Evolutionary conservation across 2,329 filamentous ascomycete species (phyloP).

Genomic region (Helotiales sp.): DNA sequence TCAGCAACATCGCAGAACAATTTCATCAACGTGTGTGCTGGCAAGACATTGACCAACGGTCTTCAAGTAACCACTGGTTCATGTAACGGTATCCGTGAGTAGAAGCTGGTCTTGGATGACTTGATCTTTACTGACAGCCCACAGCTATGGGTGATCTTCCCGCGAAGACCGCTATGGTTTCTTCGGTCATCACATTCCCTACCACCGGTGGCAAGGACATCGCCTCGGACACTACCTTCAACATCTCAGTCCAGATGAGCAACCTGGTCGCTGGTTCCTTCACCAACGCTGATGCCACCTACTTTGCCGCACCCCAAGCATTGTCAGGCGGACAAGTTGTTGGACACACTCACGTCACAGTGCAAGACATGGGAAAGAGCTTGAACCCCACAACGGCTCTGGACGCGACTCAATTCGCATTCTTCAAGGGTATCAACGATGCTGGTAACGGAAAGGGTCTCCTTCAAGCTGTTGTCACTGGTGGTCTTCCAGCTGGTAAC

Average conservation of each 20-base stretch:
- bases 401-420: constrained; percentile 38
- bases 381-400: constrained; percentile 34
- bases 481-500: constrained; percentile 42
- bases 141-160: constrained; percentile 38
- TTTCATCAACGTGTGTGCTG: constrained; percentile 37
- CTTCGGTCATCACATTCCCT: constrained; percentile 33
- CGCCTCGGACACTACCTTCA: constrained; percentile 32
- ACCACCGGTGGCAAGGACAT: constrained; percentile 24
- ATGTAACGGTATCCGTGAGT: constrained; percentile 52
- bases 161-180: constrained; percentile 36
- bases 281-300: constrained; percentile 41
- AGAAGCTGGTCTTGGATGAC: background rate
- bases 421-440: constrained; percentile 46
- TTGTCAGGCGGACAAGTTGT: constrained; percentile 37
- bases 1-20: constrained; percentile 35
- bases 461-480: constrained; percentile 39
- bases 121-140: background rate
- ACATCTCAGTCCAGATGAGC: constrained; percentile 36
- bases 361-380: constrained; percentile 38
- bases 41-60: constrained; percentile 58
- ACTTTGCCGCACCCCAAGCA: constrained; percentile 41
- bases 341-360: constrained; percentile 43
- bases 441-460: constrained; percentile 41
- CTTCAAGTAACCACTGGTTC: constrained; percentile 57
- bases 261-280: constrained; percentile 41